These are phyloP conservation scores for Coprinellus micaceus DNA, from an alignment of 768 basidiomycete genomes.

Conservation along the genomic window DNA sequence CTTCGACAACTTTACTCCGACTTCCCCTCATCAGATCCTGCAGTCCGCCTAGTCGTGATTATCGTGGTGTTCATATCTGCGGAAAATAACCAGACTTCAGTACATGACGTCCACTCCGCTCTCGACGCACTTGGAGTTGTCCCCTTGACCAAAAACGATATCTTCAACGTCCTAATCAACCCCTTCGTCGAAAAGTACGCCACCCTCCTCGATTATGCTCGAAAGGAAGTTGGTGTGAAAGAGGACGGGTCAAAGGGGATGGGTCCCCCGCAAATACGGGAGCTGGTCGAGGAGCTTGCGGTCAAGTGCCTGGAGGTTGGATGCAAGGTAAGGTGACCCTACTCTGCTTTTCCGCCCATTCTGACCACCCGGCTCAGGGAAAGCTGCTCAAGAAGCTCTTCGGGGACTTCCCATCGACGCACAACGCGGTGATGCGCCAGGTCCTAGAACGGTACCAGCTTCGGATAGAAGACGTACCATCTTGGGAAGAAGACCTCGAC, in stretches of 20 bases:
- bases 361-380: too few species aligned
- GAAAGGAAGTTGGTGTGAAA: slow-evolving; percentile 29
- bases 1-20: slow-evolving; percentile 63
- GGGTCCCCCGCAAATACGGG: slow-evolving; percentile 36
- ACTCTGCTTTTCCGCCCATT: too few species aligned
- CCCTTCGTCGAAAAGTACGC: slow-evolving; percentile 64
- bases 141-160: slow-evolving; percentile 56
- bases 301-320: slow-evolving; percentile 56
- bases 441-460: slow-evolving; percentile 51
- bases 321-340: slow-evolving; percentile 57
- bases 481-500: slow-evolving; percentile 42
- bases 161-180: slow-evolving; percentile 59
- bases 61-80: slow-evolving; percentile 56
- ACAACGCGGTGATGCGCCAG: slow-evolving; percentile 38
- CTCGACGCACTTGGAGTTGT: slow-evolving; percentile 53
- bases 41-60: slow-evolving; percentile 70
- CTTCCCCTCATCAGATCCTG: slow-evolving; percentile 58
- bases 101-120: slow-evolving; percentile 39
- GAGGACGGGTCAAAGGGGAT: slow-evolving; percentile 40
- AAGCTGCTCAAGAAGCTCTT: slow-evolving; percentile 60
- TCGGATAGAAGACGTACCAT: slow-evolving; percentile 52
- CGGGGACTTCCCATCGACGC: slow-evolving; percentile 43
- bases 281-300: slow-evolving; percentile 57
- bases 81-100: slow-evolving; percentile 29
- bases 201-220: slow-evolving; percentile 48